phyloP scores from a whole-genome alignment of 108 stramenopile genomes.

The Conticribra weissflogii region DNA sequence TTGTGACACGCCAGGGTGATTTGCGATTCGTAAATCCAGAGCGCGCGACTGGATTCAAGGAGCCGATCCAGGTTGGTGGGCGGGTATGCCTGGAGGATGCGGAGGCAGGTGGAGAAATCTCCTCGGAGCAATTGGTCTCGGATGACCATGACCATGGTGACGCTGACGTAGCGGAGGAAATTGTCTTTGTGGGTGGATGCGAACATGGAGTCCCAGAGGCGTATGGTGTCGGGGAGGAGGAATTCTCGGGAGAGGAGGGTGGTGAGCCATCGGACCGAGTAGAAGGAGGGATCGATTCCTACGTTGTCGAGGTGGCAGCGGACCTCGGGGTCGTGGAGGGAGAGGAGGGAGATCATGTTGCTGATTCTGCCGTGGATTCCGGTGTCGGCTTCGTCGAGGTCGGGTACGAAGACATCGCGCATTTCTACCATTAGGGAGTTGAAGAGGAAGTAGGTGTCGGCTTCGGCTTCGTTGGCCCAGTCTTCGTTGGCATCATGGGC shows the following conservation, averaged over 20 bases:
- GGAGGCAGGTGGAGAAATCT: constrained; percentile 77
- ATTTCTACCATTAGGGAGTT: constrained; percentile 91
- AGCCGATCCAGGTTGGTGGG: constrained; percentile 74
- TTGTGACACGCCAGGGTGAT: constrained; percentile 82
- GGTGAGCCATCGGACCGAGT: constrained; percentile 95
- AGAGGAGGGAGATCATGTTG: constrained; percentile 76
- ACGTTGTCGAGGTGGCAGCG: constrained; percentile 78
- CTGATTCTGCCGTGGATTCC: constrained; percentile 90
- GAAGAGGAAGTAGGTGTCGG: constrained; percentile 93
- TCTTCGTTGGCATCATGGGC: constrained; percentile 78
- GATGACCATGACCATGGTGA: constrained; percentile 90
- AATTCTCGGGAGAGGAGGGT: constrained; percentile 97
- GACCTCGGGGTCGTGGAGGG: constrained; percentile 88
- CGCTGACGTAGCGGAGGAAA: constrained; percentile 91
- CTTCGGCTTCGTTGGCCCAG: constrained; percentile 88
- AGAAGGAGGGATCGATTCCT: constrained; percentile 88
- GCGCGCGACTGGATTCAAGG: constrained; percentile 70
- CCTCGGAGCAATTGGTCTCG: constrained; percentile 79
- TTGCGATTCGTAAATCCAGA: constrained; percentile 88
- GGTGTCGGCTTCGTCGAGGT: constrained; percentile 80
- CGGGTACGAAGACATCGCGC: constrained; percentile 88
- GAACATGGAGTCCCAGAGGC: constrained; percentile 97
- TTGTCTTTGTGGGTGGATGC: constrained; percentile 90
- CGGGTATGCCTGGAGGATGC: constrained; percentile 78
- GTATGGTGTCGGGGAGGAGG: constrained; percentile 93